phyloP scores from a whole-genome alignment of 768 basidiomycete species.

The Lactarius deliciosus region DNA sequence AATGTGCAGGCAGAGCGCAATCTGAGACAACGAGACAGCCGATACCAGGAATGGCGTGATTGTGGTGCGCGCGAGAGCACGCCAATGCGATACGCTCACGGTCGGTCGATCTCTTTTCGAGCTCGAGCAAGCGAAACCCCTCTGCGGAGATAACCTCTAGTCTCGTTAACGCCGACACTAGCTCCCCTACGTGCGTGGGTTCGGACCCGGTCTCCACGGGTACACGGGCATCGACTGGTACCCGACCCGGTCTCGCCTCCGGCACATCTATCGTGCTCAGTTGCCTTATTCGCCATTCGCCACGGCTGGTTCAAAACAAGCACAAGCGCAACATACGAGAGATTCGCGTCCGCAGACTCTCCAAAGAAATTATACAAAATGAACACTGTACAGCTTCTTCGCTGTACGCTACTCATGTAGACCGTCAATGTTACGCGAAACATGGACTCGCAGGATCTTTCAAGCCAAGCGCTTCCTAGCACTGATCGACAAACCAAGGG shows the following conservation, averaged over 20 bases:
- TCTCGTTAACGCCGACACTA: not conserved
- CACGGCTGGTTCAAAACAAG: not conserved
- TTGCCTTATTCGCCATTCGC: not conserved
- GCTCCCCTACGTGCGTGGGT: not conserved
- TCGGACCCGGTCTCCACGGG: not conserved
- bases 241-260: slow-evolving; percentile 1
- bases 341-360: too few relatives aligned
- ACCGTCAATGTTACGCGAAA: not conserved
- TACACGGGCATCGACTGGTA: not conserved
- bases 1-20: not conserved
- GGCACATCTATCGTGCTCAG: not conserved
- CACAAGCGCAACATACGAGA: not conserved
- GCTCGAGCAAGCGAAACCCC: not conserved
- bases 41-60: not conserved
- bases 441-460: not conserved
- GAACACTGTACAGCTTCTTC: not conserved
- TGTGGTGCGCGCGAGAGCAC: not conserved
- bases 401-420: not conserved
- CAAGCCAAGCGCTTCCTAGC: not conserved
- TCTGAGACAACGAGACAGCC: not conserved
- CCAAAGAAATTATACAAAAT: too few relatives aligned
- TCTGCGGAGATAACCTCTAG: not conserved
- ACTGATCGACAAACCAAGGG: not conserved
- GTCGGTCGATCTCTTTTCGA: not conserved
- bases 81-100: not conserved